Base-by-base conservation (phyloP, 305 asterid species). In the Ilex paraguariensis region DNA sequence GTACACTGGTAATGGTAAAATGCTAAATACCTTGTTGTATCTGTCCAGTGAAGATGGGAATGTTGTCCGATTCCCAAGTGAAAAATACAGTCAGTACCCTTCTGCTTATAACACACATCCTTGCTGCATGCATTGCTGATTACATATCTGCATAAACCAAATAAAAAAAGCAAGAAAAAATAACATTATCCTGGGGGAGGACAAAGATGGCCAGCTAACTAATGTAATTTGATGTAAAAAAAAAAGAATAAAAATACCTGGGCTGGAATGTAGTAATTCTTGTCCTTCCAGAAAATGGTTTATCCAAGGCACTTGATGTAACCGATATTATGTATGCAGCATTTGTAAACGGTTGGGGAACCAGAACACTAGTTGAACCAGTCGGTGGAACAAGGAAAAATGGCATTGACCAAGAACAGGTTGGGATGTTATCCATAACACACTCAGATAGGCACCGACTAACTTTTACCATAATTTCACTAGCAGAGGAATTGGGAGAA, bases 41-140 rank as follows among this genome's bases (percentile, higher is more conserved):
- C 95, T 75, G 83, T 87, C 95, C 96, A 90, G 54, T 79, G 95
- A 66, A 93, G 79, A 79, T 87, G 80, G 65, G 95, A 86, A 71
- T 90, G 97, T 57, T 70, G 77, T 58, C 95, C 95, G 69, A 93
- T 80, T 75, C 77, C 77, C 77, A 93, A 75, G 44, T 76, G 68
- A 73, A 80, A 83, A 72, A 85, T 80, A 63, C 54, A 73, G 69
- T 87, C 84, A 30, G 97, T 87, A 71, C 96, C 99, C 81, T 87
- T 93, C 81, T 93, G 99, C 89, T 85, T 86, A 73, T 90, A 93
- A 66, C 87, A 81, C 75, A 93, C 64, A 49, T 72, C 82, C 75
- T 86, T 93, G 74, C 87, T 65, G 84, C 97, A 87, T 56, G 97
- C 95, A 81, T 93, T 93, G 70, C 95, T 87, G 75, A 93, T 84